phyloP scores from a whole-genome alignment of 306 rosid species.

The Clitoria ternatea region DNA sequence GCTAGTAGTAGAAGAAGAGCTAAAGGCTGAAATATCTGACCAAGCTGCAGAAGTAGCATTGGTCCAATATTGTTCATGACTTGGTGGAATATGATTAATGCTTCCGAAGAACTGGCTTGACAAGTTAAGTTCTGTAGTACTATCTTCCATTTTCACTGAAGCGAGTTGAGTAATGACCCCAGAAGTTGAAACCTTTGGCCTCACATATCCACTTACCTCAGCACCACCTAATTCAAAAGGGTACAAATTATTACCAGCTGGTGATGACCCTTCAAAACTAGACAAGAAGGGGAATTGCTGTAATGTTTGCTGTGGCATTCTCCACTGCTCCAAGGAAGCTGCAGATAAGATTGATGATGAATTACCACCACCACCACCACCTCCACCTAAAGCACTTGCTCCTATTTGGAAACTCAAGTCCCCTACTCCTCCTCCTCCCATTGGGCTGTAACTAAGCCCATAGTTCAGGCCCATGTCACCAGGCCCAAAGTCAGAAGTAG shows the following conservation, averaged over 20 bases:
- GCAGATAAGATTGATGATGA: constrained; percentile 38
- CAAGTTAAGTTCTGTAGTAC: constrained; percentile 34
- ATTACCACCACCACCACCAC: constrained; percentile 23
- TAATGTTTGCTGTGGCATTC: constrained; percentile 50
- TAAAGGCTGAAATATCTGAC: constrained; percentile 59
- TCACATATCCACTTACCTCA: constrained; percentile 5
- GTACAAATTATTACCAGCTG: constrained; percentile 31
- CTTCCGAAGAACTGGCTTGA: constrained; percentile 58
- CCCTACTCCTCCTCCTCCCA: constrained; percentile 41
- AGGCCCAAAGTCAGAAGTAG: constrained; percentile 15
- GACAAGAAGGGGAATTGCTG: constrained; percentile 57
- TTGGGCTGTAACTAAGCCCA: constrained; percentile 37
- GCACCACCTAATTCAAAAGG: constrained; percentile 36
- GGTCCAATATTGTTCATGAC: constrained; percentile 61
- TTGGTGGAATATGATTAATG: constrained; percentile 15
- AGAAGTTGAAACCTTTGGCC: constrained; percentile 42
- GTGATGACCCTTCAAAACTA: constrained; percentile 45
- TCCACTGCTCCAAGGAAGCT: constrained; percentile 47
- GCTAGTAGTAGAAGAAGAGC: constrained; percentile 50
- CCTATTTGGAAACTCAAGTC: constrained; percentile 62
- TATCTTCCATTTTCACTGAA: constrained; percentile 67
- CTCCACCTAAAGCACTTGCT: constrained; percentile 27
- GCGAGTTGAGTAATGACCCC: constrained; percentile 28
- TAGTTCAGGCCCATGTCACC: constrained; percentile 56
- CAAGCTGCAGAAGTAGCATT: constrained; percentile 34